Base-by-base conservation (phyloP, 768 basidiomycete genomes). In the Leccinum variicolor region DNA sequence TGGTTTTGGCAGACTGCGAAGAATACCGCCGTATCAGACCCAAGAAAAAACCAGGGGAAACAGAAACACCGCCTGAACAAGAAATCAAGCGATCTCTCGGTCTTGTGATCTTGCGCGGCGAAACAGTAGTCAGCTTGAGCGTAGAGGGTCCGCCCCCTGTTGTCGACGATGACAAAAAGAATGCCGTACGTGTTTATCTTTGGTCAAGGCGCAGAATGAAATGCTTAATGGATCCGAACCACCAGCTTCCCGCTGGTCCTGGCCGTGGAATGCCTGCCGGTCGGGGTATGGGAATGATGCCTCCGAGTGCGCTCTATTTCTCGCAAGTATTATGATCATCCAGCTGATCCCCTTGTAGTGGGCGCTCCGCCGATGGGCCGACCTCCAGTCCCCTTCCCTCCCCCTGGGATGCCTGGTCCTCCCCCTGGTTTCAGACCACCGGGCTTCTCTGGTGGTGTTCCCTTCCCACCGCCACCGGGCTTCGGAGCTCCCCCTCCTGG, bases 1-100 rank as follows among this genome's bases (percentile, higher is more conserved):
- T 99, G 65, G 97, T 99, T 47, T 78, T 99, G 54, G 94, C 96
- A 15, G 97, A 98, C 66, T 98, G 95, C 70, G 97, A 99, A 75
- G 97, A 99, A 75, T 99, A 98, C 72, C 79, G 97, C 67, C 86
- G 90, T 62, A 87, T 98, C 43, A 79, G 90, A 62, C 89, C 90
- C 39, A 98, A 98, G 81, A 94, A 94, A 79, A 91, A 96, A 78
- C 70, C 84, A 14, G 91, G 90, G 26, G 87, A 85, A 75, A 74
- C 69, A 39, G 91, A 87, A 71, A 81, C 84, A 4, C 84, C 83
- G 7, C 84, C 84, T 1, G 84, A 87, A 72, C 93, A 96, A 74
- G 95, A 98, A 78, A 88, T 97, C 81, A 99, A 98, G 75, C 87
- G 97, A 56, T 85, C 92, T 0, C 82, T 99, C 21, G 97, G 97